These are phyloP conservation scores for Atkinsonella hypoxylon DNA, from an alignment of 2,329 filamentous ascomycete genomes.

Conservation along the genomic window DNA sequence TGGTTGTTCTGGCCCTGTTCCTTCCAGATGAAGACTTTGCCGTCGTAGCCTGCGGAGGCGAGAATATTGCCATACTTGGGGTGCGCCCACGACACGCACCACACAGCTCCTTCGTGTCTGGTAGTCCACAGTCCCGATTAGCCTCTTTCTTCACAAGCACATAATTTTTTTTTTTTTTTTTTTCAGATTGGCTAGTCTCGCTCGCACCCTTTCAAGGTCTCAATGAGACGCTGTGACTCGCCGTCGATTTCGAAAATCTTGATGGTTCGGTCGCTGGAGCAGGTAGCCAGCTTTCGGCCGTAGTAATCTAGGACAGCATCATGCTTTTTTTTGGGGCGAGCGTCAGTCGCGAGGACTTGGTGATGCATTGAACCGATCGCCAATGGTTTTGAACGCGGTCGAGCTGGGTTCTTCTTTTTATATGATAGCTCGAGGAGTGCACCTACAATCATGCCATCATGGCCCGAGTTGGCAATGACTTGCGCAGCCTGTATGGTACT, in stretches of 20 bases:
- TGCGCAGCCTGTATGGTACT: conserved; percentile 24
- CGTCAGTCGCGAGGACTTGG: conserved; percentile 5
- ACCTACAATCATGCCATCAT: conserved; percentile 99
- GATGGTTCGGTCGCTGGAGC: conserved; percentile 95
- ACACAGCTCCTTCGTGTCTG: conserved; percentile 93
- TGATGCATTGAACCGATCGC: background rate
- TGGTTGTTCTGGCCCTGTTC: conserved; percentile 54
- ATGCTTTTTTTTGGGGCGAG: conserved; percentile 44
- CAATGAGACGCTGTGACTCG: conserved; percentile 76
- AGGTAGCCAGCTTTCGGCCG: conserved; percentile 88
- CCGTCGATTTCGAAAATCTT: conserved; percentile 98
- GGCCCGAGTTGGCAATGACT: conserved; percentile 38
- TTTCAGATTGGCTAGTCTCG: too few species aligned
- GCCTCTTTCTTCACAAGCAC: too few species aligned
- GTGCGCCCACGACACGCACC: conserved; percentile 96
- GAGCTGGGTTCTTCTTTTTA: background rate
- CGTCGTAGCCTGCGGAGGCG: conserved; percentile 89
- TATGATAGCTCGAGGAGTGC: background rate
- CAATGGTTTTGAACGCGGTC: background rate
- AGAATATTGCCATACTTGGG: conserved; percentile 98
- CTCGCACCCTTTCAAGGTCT: conserved; percentile 94
- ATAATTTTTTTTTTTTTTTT: background rate
- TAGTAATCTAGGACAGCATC: conserved; percentile 99
- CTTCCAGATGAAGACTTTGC: conserved; percentile 97
- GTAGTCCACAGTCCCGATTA: conserved; percentile 5